Conservation (phyloP, 2,329 filamentous ascomycete genomes). For the Madurella fahalii region DNA sequence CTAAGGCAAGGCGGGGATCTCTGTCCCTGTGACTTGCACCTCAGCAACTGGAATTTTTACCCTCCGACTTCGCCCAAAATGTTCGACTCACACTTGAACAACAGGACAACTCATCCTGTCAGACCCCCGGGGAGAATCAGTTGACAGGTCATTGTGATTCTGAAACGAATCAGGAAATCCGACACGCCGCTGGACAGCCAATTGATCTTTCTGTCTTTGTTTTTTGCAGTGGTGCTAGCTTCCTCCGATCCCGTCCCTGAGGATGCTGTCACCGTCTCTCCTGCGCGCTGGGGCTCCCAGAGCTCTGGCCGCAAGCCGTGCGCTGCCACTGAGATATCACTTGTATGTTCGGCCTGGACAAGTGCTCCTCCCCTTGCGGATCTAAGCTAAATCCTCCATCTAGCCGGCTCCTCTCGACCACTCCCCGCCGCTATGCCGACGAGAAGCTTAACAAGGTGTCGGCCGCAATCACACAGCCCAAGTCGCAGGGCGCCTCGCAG, state of each 20-base stretch:
- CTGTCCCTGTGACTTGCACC: slow-evolving; percentile 26
- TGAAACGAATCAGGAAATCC: neutral
- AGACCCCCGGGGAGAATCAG: slow-evolving; percentile 13
- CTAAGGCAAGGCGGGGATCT: slow-evolving; percentile 17
- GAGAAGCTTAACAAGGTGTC: slow-evolving; percentile 78
- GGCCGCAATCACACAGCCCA: slow-evolving; percentile 84
- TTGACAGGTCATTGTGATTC: slow-evolving; percentile 15
- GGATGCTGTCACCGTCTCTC: slow-evolving; percentile 27
- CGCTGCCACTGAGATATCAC: slow-evolving; percentile 23
- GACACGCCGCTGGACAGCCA: neutral
- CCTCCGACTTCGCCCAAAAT: slow-evolving; percentile 33
- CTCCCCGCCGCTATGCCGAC: slow-evolving; percentile 45
- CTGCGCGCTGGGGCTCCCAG: slow-evolving; percentile 25
- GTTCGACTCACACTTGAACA: slow-evolving; percentile 14
- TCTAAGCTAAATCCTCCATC: slow-evolving; percentile 8
- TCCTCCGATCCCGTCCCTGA: slow-evolving; percentile 4
- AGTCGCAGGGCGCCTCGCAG: slow-evolving; percentile 96
- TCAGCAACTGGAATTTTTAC: slow-evolving; percentile 24
- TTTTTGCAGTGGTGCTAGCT: neutral
- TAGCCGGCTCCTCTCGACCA: slow-evolving; percentile 50
- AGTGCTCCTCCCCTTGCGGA: neutral
- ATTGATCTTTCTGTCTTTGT: slow-evolving; percentile 14
- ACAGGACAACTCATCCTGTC: neutral
- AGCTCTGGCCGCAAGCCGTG: slow-evolving; percentile 27
- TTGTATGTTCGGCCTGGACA: slow-evolving; percentile 16